Base-by-base conservation (phyloP, 2,329 filamentous ascomycete species). In the Diaporthe batatas region DNA sequence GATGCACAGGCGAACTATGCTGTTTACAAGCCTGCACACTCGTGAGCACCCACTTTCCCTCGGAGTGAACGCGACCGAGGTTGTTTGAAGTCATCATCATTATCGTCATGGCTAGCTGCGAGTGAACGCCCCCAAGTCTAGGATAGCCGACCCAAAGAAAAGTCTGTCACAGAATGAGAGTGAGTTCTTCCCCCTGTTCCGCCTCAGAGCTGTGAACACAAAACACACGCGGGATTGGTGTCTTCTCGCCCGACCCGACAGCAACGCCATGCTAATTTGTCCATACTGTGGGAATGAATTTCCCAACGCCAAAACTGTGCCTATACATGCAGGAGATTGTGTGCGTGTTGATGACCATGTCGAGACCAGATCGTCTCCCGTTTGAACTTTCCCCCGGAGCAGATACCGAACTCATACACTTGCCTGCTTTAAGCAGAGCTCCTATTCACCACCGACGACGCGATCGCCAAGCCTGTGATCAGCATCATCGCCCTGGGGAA, bases 401-500 rank as follows among this genome's bases (percentile, higher is more conserved):
- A 14, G 14, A 42, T 4, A 16, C 14, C 12, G 12, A 16, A 42
- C 39, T 34, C 29, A 11, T 25, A 14, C 32, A 51, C 36, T 10
- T 32, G 4, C 16, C 21, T 21, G 1, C 14, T 49, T 72, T 36
- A 74, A 44, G 44, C 39, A 23, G 68, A 69, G 4, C 47, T 32
- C 58, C 72, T 72, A 54, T 75, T 70, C 10, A 78, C 73, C 64
- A 78, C 73, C 65, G 77, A 75, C 34, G 78, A 77, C 2, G 78
- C 70, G 51, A 79, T 72, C 4, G 77, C 76, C 75, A 79, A 68
- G 8, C 80, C 77, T 5, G 80, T 79, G 74, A 81, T 76, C 59
- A 80, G 54, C 76, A 80, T 76, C 75, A 80, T 77, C 67, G 82
- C 76, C 23, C 76, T 71, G 0, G 79, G 77, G 39, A 81, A 70